Conservation (phyloP, 768 basidiomycete species). For the Royoungia palumana region DNA sequence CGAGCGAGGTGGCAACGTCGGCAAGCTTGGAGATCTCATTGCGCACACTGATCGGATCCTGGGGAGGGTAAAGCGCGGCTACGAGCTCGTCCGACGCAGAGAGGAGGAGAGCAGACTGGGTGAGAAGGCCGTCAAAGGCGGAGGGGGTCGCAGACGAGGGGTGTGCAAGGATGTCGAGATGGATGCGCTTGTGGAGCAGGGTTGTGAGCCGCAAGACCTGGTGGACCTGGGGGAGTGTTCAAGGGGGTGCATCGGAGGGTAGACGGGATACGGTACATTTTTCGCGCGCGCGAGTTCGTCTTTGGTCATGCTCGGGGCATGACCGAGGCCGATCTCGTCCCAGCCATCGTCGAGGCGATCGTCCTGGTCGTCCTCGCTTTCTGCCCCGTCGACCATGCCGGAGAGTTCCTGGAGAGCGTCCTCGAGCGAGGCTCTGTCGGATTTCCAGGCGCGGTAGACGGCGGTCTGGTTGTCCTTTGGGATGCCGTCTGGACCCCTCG, state of each 20-base stretch:
- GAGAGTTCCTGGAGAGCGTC: conserved; percentile 60
- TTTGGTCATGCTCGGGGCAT: conserved; percentile 42
- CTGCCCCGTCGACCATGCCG: conserved; percentile 46
- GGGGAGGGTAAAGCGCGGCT: conserved; percentile 63
- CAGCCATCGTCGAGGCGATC: conserved; percentile 48
- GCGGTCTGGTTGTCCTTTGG: conserved; percentile 57
- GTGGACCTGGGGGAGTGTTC: conserved; percentile 44
- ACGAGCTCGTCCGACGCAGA: conserved; percentile 63
- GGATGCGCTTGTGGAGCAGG: conserved; percentile 60
- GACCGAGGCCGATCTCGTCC: conserved; percentile 55
- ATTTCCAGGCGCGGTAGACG: conserved; percentile 48
- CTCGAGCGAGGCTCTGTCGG: conserved; percentile 53
- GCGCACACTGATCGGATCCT: conserved; percentile 43
- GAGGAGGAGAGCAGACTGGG: conserved; percentile 49
- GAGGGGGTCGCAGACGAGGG: conserved; percentile 23
- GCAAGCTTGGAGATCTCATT: conserved; percentile 39
- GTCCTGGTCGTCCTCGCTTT: conserved; percentile 26
- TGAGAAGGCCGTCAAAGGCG: conserved; percentile 50
- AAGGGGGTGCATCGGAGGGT: conserved; percentile 1
- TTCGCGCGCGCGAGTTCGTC: conserved; percentile 56
- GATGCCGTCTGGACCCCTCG: conserved; percentile 44
- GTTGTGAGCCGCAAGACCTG: conserved; percentile 55
- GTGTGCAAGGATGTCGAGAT: conserved; percentile 46
- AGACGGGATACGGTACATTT: conserved; percentile 41
- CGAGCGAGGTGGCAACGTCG: conserved; percentile 37